phyloP scores from a whole-genome alignment of 352 stramenopile species.

The Pythium volutum region DNA sequence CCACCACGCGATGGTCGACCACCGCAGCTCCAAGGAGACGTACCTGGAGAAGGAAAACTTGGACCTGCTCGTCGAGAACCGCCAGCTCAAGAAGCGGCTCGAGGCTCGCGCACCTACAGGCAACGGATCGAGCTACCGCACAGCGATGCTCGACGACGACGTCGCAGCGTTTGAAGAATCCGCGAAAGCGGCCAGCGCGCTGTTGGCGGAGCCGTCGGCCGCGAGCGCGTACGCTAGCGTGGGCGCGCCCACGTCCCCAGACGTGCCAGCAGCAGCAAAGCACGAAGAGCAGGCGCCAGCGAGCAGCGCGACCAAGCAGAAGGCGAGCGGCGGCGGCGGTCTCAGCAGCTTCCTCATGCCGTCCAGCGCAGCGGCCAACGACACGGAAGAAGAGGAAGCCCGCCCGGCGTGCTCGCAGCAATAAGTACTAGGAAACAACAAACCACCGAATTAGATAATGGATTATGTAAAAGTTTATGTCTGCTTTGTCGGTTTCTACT shows the following conservation, averaged over 20 bases:
- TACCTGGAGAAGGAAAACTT: constrained; percentile 72
- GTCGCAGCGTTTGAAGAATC: constrained; percentile 21
- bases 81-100: constrained; percentile 51
- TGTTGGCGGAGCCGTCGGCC: constrained; percentile 16
- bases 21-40: constrained; percentile 37
- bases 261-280: background rate
- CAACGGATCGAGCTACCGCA: background rate
- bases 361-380: constrained; percentile 25
- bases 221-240: background rate
- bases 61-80: constrained; percentile 57
- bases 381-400: constrained; percentile 36
- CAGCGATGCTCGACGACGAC: constrained; percentile 13
- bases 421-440: constrained; percentile 19
- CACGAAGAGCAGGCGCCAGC: too few species aligned
- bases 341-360: constrained; percentile 40
- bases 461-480: constrained; percentile 6
- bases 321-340: background rate
- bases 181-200: constrained; percentile 5
- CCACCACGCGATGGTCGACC: constrained; percentile 28
- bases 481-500: too few species aligned
- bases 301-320: too few species aligned
- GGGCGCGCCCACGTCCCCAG: background rate
- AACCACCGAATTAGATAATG: background rate
- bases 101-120: constrained; percentile 14
- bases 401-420: constrained; percentile 45